phyloP scores from a whole-genome alignment of 2,329 filamentous ascomycete species.

The Lasiodiplodia sp. region DNA sequence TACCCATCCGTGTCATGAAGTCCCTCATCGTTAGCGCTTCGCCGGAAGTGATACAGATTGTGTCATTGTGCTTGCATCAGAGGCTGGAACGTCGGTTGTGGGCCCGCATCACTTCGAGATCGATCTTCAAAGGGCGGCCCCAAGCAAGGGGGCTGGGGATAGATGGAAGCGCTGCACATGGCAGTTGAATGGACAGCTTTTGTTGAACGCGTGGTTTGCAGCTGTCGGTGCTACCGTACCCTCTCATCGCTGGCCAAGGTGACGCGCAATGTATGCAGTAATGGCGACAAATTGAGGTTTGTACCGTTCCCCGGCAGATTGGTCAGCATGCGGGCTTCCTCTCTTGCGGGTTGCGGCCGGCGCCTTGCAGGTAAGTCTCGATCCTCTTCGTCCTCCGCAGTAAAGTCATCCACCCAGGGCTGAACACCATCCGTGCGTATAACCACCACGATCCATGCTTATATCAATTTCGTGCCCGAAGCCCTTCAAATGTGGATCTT shows the following conservation, averaged over 20 bases:
- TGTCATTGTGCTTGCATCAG: slow-evolving; percentile 1
- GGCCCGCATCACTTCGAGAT: not conserved
- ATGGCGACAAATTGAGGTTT: not conserved
- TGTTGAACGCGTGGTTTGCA: not conserved
- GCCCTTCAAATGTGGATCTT: not conserved
- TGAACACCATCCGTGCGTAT: not conserved
- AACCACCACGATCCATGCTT: not conserved
- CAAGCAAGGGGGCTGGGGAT: slow-evolving; percentile 6
- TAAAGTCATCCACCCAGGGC: not conserved
- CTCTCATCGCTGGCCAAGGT: slow-evolving; percentile 1
- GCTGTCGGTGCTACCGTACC: not conserved
- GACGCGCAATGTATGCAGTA: not conserved
- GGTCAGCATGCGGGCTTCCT: not conserved
- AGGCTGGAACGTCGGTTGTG: slow-evolving; percentile 7
- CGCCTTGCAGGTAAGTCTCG: not conserved
- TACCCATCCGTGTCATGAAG: not conserved
- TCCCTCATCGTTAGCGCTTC: not conserved
- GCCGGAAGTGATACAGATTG: slow-evolving; percentile 12
- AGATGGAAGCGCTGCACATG: not conserved
- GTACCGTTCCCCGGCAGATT: not conserved
- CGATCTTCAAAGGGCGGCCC: not conserved
- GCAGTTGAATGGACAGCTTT: not conserved
- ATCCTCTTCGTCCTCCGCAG: not conserved
- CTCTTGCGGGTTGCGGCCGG: not conserved
- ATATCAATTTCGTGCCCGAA: not conserved